Conservation (phyloP, 2,329 filamentous ascomycete genomes). For the Metarhizium rileyi region DNA sequence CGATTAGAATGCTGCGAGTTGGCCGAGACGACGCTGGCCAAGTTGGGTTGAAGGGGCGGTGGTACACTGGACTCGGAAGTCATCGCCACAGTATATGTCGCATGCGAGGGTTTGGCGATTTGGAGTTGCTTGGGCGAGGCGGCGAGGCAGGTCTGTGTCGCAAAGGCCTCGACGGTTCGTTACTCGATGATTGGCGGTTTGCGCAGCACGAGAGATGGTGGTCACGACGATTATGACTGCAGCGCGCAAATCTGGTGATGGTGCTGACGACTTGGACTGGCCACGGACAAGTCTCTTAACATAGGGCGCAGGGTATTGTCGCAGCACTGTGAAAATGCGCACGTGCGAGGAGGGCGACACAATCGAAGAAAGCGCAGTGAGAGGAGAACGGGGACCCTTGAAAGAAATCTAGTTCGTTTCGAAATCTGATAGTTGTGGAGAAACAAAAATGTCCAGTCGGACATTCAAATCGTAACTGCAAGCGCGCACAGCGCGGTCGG, state of each 20-base stretch:
- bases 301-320: not conserved
- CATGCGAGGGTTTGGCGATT: constrained; percentile 12
- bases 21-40: constrained; percentile 16
- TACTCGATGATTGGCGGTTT: not conserved
- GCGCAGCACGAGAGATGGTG: not conserved
- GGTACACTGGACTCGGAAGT: constrained; percentile 14
- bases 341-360: not conserved
- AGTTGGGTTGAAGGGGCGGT: constrained; percentile 13
- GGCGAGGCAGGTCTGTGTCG: not conserved
- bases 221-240: not conserved
- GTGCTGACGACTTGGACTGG: not conserved
- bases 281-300: not conserved
- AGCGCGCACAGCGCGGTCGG: not conserved
- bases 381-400: too few species aligned
- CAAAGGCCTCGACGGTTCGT: not conserved
- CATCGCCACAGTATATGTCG: constrained; percentile 20
- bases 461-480: not conserved
- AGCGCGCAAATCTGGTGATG: not conserved
- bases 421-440: not conserved
- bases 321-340: too few species aligned
- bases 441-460: not conserved
- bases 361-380: too few species aligned
- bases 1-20: constrained; percentile 18
- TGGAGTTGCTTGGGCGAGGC: not conserved
- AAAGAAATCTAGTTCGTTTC: not conserved